Evolutionary conservation across 441 rosid genomes (phyloP).

Genomic region (Eutrema salsugineum): DNA sequence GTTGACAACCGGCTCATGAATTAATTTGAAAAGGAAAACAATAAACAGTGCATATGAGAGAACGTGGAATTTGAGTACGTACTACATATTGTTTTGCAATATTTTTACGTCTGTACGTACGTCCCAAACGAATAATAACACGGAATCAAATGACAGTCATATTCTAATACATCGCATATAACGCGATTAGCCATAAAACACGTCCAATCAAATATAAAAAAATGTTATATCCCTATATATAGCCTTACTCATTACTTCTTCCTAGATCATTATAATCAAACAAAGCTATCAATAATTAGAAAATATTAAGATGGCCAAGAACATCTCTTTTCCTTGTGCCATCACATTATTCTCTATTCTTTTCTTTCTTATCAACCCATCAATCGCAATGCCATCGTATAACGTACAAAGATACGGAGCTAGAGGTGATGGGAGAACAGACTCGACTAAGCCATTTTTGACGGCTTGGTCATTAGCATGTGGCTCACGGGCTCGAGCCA

Average conservation of each 20-base stretch:
- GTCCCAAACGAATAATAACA: neutral
- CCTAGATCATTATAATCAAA: neutral
- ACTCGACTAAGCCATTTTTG: slow-evolving; percentile 45
- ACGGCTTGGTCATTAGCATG: slow-evolving; percentile 54
- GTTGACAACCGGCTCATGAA: no score
- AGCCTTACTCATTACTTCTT: neutral
- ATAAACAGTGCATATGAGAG: neutral
- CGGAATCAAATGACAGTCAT: slow-evolving; percentile 30
- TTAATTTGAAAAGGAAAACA: neutral
- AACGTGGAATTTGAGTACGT: neutral
- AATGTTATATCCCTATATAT: neutral
- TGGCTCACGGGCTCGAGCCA: slow-evolving; percentile 34
- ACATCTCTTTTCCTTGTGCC: neutral
- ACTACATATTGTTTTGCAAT: neutral
- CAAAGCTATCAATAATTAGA: neutral
- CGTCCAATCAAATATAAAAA: neutral
- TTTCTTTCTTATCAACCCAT: slow-evolving; percentile 6
- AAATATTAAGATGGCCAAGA: slow-evolving; percentile 21
- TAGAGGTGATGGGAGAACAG: slow-evolving; percentile 43
- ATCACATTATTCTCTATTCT: neutral
- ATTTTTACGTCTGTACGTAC: neutral
- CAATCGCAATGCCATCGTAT: slow-evolving; percentile 28
- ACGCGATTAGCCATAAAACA: slow-evolving; percentile 26
- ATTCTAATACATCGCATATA: slow-evolving; percentile 12
- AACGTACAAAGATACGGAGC: slow-evolving; percentile 54